Evolutionary conservation across 495 filamentous ascomycete species (phyloP), one percentile per base, ranked within the genome.

Genomic region (Rhizodiscina lignyota): DNA sequence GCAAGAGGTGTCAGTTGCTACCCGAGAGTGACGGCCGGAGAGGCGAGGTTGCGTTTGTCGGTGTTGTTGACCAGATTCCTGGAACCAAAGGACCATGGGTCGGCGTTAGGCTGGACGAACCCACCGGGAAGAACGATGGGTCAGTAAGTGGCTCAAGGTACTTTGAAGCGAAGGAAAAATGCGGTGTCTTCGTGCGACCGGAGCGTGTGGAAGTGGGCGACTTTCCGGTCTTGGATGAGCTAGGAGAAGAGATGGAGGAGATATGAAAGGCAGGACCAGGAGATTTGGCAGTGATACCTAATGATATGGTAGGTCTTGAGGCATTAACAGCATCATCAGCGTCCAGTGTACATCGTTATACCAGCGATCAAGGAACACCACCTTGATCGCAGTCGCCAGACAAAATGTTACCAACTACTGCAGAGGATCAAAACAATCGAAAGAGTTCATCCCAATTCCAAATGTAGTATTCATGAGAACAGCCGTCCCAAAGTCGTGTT

Each of bases 171-270:
- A 66, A 66, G n/a, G 61, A 63, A 21, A 87, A 89, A 52, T 68
- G 66, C 35, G 33, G 33, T 5, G 75, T 82, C 18, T 93, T 94
- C 53, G 83, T 94, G 6, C 69, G 85, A 51, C 80, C 89, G 21
- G 89, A 94, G 44, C 69, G 84, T 50, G 72, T 94, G 5, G 80
- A 94, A 56, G 68, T 85, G 18, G 89, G 89, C 18, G 82, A 94
- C 44, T 94, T 69, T 41, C 72, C 74, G n/a, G 68, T 68, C 13
- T 41, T 76, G 39, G 65, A 55, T 4, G 65, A 56, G 4, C 32
- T 71, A 29, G 66, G 69, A 30, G 60, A 79, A 42, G 81, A 83
- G 49, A 53, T 80, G 23, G 85, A 85, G 38, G 72, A 89, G 47
- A 73, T 91, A 72, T 87, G 13, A 13, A 27, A 8, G 13, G n/a